Evolutionary conservation across 2,329 filamentous ascomycete species (phyloP).

Genomic region (Dothistroma pini): DNA sequence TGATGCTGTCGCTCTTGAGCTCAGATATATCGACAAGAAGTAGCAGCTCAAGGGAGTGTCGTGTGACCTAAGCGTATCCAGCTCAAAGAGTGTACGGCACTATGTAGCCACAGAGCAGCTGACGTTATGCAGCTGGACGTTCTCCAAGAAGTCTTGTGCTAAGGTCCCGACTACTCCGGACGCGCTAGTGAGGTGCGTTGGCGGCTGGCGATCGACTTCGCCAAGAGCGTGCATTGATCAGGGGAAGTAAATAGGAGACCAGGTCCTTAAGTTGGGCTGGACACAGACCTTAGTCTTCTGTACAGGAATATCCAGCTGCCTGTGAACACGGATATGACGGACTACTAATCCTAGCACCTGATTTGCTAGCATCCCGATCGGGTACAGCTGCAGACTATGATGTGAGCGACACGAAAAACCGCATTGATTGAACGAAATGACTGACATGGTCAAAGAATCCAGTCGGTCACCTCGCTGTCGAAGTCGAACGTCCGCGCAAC

Average conservation of each 20-base stretch:
- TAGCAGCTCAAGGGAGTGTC: slow-evolving; percentile 4
- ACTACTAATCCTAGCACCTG: background rate
- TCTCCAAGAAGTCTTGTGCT: background rate
- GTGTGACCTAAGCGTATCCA: slow-evolving; percentile 1
- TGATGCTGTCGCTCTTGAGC: background rate
- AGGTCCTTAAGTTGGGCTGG: background rate
- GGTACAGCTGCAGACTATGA: no score
- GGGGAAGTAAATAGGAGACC: background rate
- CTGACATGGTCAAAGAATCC: no score
- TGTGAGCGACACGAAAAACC: no score
- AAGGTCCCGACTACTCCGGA: background rate
- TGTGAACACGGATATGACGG: background rate
- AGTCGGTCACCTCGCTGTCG: no score
- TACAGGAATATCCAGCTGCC: background rate
- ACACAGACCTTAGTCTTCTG: background rate
- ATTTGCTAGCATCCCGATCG: background rate
- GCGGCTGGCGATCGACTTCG: background rate
- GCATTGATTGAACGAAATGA: no score
- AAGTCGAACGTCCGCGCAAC: no score
- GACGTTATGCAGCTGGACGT: background rate
- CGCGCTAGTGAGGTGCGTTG: no score
- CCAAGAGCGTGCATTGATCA: background rate
- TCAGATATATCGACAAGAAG: background rate
- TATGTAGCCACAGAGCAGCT: slow-evolving; percentile 1
- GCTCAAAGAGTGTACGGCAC: slow-evolving; percentile 6